Evolutionary conservation across 768 basidiomycete genomes (phyloP).

Genomic region (Dioszegia aurantiaca): DNA sequence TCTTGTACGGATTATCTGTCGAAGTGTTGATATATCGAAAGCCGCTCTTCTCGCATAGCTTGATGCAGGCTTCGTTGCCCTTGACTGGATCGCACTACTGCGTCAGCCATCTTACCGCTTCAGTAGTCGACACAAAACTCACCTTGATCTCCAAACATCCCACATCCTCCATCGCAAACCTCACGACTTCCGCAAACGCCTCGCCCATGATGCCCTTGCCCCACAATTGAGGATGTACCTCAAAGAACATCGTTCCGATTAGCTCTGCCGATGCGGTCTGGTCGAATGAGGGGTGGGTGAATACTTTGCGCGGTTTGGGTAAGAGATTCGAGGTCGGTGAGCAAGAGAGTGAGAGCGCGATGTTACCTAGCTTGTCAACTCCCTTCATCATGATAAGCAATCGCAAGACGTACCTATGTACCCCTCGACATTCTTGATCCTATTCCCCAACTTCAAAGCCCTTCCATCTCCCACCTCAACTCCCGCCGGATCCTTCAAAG

Average conservation of each 20-base stretch:
- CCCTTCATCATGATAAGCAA: background rate
- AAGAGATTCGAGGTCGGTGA: conserved; percentile 6
- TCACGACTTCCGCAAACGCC: conserved; percentile 42
- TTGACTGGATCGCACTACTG: conserved; percentile 37
- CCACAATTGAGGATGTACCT: conserved; percentile 50
- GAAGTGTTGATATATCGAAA: conserved; percentile 26
- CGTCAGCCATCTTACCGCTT: background rate
- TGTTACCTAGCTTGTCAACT: conserved; percentile 34
- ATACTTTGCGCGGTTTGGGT: conserved; percentile 22
- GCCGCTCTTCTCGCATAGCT: conserved; percentile 31
- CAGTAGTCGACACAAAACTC: background rate
- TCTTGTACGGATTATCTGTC: conserved; percentile 22
- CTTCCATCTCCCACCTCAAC: conserved; percentile 21
- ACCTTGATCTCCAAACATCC: conserved; percentile 35
- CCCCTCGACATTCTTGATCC: conserved; percentile 34
- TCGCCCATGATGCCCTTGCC: conserved; percentile 43
- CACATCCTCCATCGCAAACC: conserved; percentile 46
- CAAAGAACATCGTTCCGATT: conserved; percentile 41
- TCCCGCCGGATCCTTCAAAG: conserved; percentile 27
- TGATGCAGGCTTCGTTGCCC: conserved; percentile 38
- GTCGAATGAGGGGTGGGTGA: conserved; percentile 29
- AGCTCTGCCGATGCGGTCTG: conserved; percentile 19
- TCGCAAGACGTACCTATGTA: conserved; percentile 34
- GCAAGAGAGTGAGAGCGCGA: conserved; percentile 26
- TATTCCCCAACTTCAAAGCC: conserved; percentile 24